These are phyloP conservation scores for Bruguiera parviflora DNA, from an alignment of 345 rosid species.

Conservation along the genomic window DNA sequence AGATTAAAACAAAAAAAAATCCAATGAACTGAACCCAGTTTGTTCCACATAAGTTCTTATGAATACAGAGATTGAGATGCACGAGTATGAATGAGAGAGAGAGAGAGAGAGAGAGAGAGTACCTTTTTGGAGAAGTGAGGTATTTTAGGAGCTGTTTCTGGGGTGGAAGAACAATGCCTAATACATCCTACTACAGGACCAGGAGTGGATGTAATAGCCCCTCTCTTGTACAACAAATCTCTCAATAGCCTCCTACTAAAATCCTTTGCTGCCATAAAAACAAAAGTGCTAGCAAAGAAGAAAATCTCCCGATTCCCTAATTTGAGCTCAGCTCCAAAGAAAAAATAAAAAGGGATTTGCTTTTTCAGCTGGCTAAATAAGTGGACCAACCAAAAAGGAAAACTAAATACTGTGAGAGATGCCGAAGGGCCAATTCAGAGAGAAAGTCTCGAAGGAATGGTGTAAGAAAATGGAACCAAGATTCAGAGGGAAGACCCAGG, in stretches of 20 bases:
- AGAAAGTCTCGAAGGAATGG: too few relatives aligned
- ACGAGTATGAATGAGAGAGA: neutral
- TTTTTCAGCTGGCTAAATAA: too few relatives aligned
- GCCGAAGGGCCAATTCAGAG: too few relatives aligned
- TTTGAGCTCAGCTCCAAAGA: too few relatives aligned
- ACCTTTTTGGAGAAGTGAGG: slow-evolving; percentile 81
- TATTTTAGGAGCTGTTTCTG: slow-evolving; percentile 44
- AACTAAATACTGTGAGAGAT: too few relatives aligned
- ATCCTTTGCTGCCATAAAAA: slow-evolving; percentile 48
- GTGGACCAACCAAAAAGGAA: too few relatives aligned
- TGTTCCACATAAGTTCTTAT: neutral
- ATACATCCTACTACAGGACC: slow-evolving; percentile 25
- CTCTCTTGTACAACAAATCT: slow-evolving; percentile 34
- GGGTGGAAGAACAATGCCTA: slow-evolving; percentile 45
- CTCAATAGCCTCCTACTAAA: slow-evolving; percentile 43
- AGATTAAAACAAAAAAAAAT: too few relatives aligned
- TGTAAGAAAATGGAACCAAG: too few relatives aligned
- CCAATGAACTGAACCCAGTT: neutral
- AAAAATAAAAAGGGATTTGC: too few relatives aligned
- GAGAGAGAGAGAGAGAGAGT: slow-evolving; percentile 5
- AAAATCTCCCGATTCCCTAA: too few relatives aligned
- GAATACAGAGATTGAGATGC: neutral
- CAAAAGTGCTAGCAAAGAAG: neutral
- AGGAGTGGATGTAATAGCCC: slow-evolving; percentile 24
- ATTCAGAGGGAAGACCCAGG: too few relatives aligned